Base-by-base conservation (phyloP, 352 stramenopile genomes). In the Pelagophyceae sp. region DNA sequence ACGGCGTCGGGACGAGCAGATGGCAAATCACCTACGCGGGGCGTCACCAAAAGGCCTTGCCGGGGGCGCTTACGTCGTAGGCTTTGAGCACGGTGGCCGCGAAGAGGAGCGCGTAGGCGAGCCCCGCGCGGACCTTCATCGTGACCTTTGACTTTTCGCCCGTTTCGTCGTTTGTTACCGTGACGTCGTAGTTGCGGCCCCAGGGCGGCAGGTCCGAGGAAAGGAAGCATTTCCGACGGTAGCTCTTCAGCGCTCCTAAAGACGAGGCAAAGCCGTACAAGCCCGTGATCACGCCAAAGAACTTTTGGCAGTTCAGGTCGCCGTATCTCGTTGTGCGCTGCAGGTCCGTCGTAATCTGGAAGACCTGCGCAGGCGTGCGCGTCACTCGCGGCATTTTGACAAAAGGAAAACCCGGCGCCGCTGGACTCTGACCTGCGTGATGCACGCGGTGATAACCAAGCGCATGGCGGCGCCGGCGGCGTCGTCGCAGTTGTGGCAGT, bases 231-330 rank as follows among this genome's bases (percentile, higher is more conserved):
- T 71, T 40, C 33, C 5, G 2, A 31, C 29, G 17, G 61, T 40
- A 71, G 31, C 27, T 27, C 29, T 3, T 27, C 11, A 71, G 61
- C 29, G 61, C 29, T 1, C 25, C 1, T 11, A 40, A 5, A 6
- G 61, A 40, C 29, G 61, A 71, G 19, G 38, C 29, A 31, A 71
- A 40, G 61, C 61, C 61, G 61, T 38, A 38, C 29, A 38, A 27
- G 61, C 29, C 29, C 29, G 61, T 71, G 3, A 40, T 31, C 3
- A 27, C 27, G 31, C 61, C 61, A 2, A 71, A 38, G 2, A 38
- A 20, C 33, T 71, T 71, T n/a, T 71, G 61, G 61, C 61, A 71
- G 61, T 71, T 71, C 6, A 35, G 61, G 61, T 71, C 61, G 29
- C 61, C 61, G 61, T 29, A 71, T 11, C 61, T 27, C 19, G 19